A percentile compares a stretch with the other conserved stretches of the same genome.
Conservation (phyloP, 225 moss, liverwort and hornwort genomes). For the Pseudisothecium myosuroides region DNA sequence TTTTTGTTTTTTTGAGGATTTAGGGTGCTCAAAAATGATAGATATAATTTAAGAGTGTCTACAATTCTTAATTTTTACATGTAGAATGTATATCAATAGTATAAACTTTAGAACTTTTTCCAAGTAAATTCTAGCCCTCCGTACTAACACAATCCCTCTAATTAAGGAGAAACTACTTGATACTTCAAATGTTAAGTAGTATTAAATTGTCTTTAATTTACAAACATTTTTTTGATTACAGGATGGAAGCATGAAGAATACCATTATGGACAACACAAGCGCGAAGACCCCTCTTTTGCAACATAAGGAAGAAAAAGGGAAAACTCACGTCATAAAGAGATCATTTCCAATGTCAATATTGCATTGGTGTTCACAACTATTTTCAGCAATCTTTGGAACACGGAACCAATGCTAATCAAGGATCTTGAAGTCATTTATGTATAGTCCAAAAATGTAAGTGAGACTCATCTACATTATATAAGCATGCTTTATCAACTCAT, state of each 20-base stretch:
- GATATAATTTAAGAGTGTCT: neutral
- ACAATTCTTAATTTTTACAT: too few species aligned
- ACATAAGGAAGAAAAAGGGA: neutral
- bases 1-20: neutral
- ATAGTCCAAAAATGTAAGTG: neutral
- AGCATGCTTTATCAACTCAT: neutral
- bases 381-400: constrained; percentile 7
- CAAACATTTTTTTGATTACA: neutral
- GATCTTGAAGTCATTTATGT: neutral
- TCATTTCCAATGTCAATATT: constrained; percentile 2
- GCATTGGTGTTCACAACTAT: constrained; percentile 21
- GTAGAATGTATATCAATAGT: neutral
- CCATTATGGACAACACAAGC: neutral
- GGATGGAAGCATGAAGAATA: neutral
- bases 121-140: neutral
- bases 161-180: neutral
- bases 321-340: neutral
- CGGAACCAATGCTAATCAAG: neutral
- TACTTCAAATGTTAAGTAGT: too few species aligned
- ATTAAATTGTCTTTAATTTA: neutral
- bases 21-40: neutral
- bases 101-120: neutral
- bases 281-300: neutral
- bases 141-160: neutral
- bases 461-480: neutral